These are phyloP conservation scores for Graphilbum ipis-grandicollis DNA, from an alignment of 2,329 filamentous ascomycete genomes.

Conservation along the genomic window DNA sequence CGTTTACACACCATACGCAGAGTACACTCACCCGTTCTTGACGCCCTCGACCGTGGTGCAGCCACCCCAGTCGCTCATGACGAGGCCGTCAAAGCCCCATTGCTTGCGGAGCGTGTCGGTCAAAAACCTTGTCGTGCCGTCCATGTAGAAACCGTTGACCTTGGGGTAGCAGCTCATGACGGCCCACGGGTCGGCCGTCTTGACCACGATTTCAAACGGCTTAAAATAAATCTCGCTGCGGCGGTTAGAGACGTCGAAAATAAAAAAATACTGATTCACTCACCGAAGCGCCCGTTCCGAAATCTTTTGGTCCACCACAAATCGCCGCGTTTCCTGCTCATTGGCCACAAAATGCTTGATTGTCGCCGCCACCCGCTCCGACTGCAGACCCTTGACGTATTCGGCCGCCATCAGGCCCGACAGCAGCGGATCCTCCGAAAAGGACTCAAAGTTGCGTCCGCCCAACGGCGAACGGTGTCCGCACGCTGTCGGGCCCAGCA, in stretches of 20 bases:
- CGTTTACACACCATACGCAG: too few relatives aligned
- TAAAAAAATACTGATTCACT: too few relatives aligned
- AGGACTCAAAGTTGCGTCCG: conserved; percentile 21
- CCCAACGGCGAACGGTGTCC: conserved; percentile 21
- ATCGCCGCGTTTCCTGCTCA: conserved; percentile 20
- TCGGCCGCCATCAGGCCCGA: conserved; percentile 18
- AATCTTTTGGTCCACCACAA: conserved; percentile 17
- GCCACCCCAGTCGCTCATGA: conserved; percentile 21
- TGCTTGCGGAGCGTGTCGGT: conserved; percentile 18
- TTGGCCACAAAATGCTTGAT: conserved; percentile 24
- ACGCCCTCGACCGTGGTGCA: background rate
- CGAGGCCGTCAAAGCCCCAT: conserved; percentile 20
- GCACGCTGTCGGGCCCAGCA: conserved; percentile 41
- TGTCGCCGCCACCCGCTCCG: conserved; percentile 17
- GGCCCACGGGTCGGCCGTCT: conserved; percentile 16
- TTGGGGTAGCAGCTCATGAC: conserved; percentile 23
- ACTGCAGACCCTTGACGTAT: conserved; percentile 18
- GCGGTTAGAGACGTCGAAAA: too few relatives aligned
- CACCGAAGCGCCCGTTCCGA: conserved; percentile 19
- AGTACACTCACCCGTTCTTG: background rate
- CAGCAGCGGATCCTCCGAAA: conserved; percentile 21
- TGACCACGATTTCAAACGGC: conserved; percentile 20
- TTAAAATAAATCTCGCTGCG: conserved; percentile 19
- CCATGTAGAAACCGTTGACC: conserved; percentile 20
- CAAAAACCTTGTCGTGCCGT: conserved; percentile 18